phyloP scores from a whole-genome alignment of 2,329 filamentous ascomycete genomes.

The Herpotrichia juniperi region DNA sequence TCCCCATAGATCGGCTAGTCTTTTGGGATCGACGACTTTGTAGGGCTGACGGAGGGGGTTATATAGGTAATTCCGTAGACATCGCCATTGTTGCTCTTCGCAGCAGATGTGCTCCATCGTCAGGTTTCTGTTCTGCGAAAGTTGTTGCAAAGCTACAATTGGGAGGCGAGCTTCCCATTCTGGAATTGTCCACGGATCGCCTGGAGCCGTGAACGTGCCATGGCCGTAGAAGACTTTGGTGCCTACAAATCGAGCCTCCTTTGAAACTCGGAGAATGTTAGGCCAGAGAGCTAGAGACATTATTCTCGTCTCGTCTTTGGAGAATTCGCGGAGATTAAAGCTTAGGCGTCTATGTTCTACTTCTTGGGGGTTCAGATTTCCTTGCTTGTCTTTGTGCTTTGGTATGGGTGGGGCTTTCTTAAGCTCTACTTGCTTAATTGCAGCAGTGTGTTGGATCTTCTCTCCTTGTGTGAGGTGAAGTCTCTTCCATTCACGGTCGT shows the following conservation, averaged over 20 bases:
- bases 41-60: background rate
- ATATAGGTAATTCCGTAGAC: background rate
- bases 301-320: background rate
- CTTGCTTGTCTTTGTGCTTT: background rate
- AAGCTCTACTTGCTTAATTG: background rate
- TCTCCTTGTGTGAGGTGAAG: background rate
- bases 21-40: background rate
- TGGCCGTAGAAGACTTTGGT: background rate
- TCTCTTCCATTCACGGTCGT: background rate
- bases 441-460: background rate
- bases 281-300: background rate
- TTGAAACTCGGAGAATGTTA: background rate
- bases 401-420: too few relatives aligned
- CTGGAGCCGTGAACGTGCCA: background rate
- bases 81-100: background rate
- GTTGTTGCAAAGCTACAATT: background rate
- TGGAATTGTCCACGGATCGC: slow-evolving; percentile 1
- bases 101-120: background rate
- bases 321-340: background rate
- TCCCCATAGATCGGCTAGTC: background rate
- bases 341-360: background rate
- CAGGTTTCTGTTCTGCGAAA: background rate
- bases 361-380: background rate
- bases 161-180: slow-evolving; percentile 5
- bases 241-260: background rate